Percentiles rank a stretch among this genome's conserved stretches.
Evolutionary conservation across 352 stramenopile genomes (phyloP).

Genomic region (Elongisporangium anandrum): DNA sequence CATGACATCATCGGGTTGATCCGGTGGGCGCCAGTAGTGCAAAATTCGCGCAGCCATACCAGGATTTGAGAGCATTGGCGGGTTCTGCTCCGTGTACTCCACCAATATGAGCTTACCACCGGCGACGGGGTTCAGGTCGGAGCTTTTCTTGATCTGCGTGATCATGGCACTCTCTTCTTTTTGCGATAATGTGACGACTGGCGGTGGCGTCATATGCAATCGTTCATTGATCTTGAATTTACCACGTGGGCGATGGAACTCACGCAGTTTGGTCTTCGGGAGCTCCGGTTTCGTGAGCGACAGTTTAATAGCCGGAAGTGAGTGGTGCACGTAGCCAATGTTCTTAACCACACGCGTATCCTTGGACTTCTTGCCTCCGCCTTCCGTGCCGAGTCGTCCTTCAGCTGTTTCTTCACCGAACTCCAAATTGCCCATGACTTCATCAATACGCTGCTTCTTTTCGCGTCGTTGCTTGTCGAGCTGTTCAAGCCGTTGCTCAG

Average conservation of each 20-base stretch:
- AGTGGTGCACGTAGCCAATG: slow-evolving; percentile 82
- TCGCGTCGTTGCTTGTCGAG: slow-evolving; percentile 69
- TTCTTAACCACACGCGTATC: slow-evolving; percentile 84
- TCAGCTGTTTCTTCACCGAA: slow-evolving; percentile 76
- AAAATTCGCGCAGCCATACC: slow-evolving; percentile 82
- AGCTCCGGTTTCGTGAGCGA: slow-evolving; percentile 83
- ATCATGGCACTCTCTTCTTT: slow-evolving; percentile 71
- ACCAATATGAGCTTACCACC: slow-evolving; percentile 78
- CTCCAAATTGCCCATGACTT: slow-evolving; percentile 76
- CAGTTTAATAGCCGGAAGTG: slow-evolving; percentile 83
- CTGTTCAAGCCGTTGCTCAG: slow-evolving; percentile 66
- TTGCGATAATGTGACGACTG: slow-evolving; percentile 26
- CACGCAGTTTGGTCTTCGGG: slow-evolving; percentile 71
- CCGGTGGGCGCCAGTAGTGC: slow-evolving; percentile 79
- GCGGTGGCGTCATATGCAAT: slow-evolving; percentile 44
- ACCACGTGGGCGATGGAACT: slow-evolving; percentile 77
- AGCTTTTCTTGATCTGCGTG: slow-evolving; percentile 88
- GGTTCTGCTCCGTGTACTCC: slow-evolving; percentile 82
- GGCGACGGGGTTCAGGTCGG: slow-evolving; percentile 68
- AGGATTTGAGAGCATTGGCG: slow-evolving; percentile 75
- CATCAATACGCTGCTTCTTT: slow-evolving; percentile 79
- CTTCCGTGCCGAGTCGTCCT: slow-evolving; percentile 52
- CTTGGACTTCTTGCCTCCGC: slow-evolving; percentile 74
- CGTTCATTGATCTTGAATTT: slow-evolving; percentile 87
- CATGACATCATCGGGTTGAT: slow-evolving; percentile 30